These are phyloP conservation scores for Echium plantagineum DNA, from an alignment of 257 asterid genomes.

Conservation along the genomic window DNA sequence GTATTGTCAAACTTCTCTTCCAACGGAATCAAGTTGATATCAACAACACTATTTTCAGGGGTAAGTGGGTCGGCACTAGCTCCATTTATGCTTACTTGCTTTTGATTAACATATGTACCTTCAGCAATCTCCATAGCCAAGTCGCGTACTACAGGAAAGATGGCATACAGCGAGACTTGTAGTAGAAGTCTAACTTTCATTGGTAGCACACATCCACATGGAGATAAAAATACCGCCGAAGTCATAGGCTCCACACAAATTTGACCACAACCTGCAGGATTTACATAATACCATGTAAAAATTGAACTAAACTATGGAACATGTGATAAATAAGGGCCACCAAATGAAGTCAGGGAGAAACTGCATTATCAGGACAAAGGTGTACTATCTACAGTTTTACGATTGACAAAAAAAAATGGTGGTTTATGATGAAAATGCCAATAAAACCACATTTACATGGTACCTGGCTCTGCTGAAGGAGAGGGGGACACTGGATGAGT, in stretches of 20 bases:
- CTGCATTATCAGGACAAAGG: too few species aligned
- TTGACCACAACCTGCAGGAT: constrained; percentile 75
- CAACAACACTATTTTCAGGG: constrained; percentile 74
- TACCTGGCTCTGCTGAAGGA: constrained; percentile 64
- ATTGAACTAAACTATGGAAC: constrained; percentile 5
- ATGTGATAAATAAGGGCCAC: neutral
- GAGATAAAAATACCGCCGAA: constrained; percentile 69
- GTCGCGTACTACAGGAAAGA: constrained; percentile 72
- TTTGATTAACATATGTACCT: constrained; percentile 76
- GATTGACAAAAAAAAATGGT: neutral
- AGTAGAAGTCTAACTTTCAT: constrained; percentile 89
- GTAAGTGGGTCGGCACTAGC: constrained; percentile 77
- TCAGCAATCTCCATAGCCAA: constrained; percentile 89
- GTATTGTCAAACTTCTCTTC: constrained; percentile 93
- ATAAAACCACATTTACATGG: constrained; percentile 5
- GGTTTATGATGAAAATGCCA: constrained; percentile 1
- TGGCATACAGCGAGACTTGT: constrained; percentile 60
- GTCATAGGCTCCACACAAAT: constrained; percentile 78
- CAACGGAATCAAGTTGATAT: constrained; percentile 76
- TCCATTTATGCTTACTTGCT: constrained; percentile 79
- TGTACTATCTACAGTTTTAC: neutral
- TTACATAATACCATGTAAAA: constrained; percentile 10
- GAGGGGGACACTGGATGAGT: constrained; percentile 54
- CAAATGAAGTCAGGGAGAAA: constrained; percentile 2
- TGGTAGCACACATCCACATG: constrained; percentile 89